A percentile compares a stretch with the other conserved stretches of the same genome.
phyloP scores from a whole-genome alignment of 2,329 filamentous ascomycete genomes.

The Sporothrix protearum region DNA sequence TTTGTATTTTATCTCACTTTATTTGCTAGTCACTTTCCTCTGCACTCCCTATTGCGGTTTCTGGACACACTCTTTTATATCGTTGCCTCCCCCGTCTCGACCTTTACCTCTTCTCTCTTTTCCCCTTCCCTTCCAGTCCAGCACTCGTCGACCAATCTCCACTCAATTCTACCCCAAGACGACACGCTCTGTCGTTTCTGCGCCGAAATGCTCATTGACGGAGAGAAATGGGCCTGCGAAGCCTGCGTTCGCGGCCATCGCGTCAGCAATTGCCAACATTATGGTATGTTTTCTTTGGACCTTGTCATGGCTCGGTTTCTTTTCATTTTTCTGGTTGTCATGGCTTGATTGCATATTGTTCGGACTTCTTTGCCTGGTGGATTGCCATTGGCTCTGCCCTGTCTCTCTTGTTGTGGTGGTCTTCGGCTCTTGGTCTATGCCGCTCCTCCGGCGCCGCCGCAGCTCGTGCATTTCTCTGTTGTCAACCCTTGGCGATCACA shows the following conservation, averaged over 20 bases:
- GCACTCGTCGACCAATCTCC: conserved; percentile 21
- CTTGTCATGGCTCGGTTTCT: background rate
- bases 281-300: conserved; percentile 63
- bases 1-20: background rate
- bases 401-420: background rate
- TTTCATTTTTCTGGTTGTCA: background rate
- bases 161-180: conserved; percentile 18
- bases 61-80: conserved; percentile 9
- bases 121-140: background rate
- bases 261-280: conserved; percentile 97
- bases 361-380: conserved; percentile 17
- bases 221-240: conserved; percentile 97
- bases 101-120: background rate
- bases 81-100: conserved; percentile 2
- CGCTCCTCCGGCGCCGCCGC: conserved; percentile 1
- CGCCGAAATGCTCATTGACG: conserved; percentile 72
- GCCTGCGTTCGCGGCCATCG: conserved; percentile 97
- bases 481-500: background rate
- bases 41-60: background rate
- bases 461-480: background rate
- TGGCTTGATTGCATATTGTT: conserved; percentile 3
- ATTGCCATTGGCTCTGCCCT: background rate
- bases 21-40: background rate
- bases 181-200: conserved; percentile 22
- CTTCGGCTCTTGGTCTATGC: background rate